phyloP scores from a whole-genome alignment of 2,329 filamentous ascomycete genomes.

The Penicillium sp. region DNA sequence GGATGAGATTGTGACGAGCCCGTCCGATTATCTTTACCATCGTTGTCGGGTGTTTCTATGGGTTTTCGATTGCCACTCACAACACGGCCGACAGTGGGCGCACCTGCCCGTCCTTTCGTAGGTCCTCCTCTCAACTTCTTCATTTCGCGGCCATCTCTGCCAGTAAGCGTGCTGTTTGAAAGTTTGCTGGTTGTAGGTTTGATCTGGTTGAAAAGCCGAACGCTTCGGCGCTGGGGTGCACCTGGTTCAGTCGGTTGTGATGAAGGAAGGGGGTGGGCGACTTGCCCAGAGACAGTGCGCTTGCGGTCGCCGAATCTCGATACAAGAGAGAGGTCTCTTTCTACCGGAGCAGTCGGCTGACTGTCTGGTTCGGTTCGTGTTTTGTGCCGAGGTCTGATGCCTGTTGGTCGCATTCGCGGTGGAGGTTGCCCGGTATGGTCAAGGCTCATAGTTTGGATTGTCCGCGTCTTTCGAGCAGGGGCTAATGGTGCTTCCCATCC shows the following conservation, averaged over 20 bases:
- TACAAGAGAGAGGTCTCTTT: slow-evolving; percentile 32
- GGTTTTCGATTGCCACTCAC: slow-evolving; percentile 89
- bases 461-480: slow-evolving; percentile 52
- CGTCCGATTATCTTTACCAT: slow-evolving; percentile 59
- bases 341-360: slow-evolving; percentile 31
- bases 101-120: slow-evolving; percentile 64
- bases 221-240: slow-evolving; percentile 66
- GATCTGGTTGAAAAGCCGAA: slow-evolving; percentile 68
- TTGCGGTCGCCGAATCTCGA: slow-evolving; percentile 65
- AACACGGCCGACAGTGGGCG: slow-evolving; percentile 74
- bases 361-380: slow-evolving; percentile 42
- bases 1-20: slow-evolving; percentile 33
- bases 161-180: slow-evolving; percentile 58
- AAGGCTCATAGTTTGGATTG: slow-evolving; percentile 53
- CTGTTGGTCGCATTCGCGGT: slow-evolving; percentile 61
- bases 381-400: slow-evolving; percentile 43
- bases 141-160: slow-evolving; percentile 67
- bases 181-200: slow-evolving; percentile 64
- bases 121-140: slow-evolving; percentile 79
- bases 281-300: slow-evolving; percentile 85
- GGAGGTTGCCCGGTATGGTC: slow-evolving; percentile 55
- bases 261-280: slow-evolving; percentile 50
- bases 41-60: slow-evolving; percentile 59
- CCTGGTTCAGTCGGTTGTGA: slow-evolving; percentile 61
- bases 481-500: slow-evolving; percentile 46